Conservation (phyloP, 1,284 basidiomycete genomes). For the Pseudomicrostroma phylloplanum region DNA sequence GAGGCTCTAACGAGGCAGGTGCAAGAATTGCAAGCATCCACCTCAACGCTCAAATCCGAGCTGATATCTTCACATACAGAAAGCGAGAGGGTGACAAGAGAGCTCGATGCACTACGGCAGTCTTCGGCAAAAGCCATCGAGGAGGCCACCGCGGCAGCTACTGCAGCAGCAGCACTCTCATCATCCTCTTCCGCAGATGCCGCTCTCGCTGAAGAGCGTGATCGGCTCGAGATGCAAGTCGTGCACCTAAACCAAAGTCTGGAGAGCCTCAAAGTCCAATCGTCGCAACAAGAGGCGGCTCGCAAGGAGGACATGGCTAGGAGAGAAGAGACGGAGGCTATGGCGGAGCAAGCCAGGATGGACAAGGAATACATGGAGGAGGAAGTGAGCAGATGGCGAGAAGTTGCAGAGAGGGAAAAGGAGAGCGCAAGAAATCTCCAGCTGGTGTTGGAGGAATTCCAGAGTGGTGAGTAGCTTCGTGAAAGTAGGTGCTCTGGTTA, state of each 20-base stretch:
- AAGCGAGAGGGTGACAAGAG: slow-evolving; percentile 20
- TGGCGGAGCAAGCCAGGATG: neutral
- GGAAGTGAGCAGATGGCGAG: neutral
- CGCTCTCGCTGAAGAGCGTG: neutral
- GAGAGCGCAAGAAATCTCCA: slow-evolving; percentile 78
- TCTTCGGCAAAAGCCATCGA: slow-evolving; percentile 6
- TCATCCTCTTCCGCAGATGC: too few relatives aligned
- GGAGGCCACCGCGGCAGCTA: neutral
- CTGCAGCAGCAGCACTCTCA: slow-evolving; percentile 53
- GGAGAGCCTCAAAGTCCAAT: neutral
- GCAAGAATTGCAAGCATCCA: slow-evolving; percentile 5
- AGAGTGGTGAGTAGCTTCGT: slow-evolving; percentile 49
- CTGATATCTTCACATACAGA: slow-evolving; percentile 28
- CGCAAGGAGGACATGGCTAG: neutral
- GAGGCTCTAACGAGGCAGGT: slow-evolving; percentile 26
- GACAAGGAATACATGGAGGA: neutral
- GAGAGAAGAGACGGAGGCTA: neutral
- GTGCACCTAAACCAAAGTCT: neutral
- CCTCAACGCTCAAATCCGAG: slow-evolving; percentile 22
- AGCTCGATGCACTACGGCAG: slow-evolving; percentile 25
- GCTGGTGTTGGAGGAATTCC: slow-evolving; percentile 88
- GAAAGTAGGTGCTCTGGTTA: too few relatives aligned
- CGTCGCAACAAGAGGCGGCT: neutral
- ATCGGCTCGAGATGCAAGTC: neutral
- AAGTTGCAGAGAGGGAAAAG: slow-evolving; percentile 59